Evolutionary conservation across 805 yeast species (phyloP), one percentile per base, ranked within the genome.

Genomic region (Teunomyces stri): DNA sequence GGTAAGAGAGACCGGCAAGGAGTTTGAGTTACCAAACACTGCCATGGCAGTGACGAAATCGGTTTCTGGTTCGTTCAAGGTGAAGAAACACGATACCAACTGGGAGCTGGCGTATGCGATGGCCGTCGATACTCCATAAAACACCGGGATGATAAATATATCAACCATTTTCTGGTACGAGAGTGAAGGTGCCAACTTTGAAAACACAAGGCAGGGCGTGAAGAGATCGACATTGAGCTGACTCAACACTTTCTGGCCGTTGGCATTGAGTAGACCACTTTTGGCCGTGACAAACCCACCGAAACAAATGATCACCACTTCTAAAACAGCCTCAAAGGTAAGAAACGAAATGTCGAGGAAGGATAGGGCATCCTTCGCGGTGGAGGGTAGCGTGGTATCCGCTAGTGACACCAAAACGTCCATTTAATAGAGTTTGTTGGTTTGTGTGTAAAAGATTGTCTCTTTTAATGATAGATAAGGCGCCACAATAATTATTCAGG

Each of bases 31-130:
- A 45, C 97, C 98, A 68, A 92, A 92, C 5, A 91, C 96, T 2
- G 94, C 89, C 95, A 94, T 94, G 2, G 97, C 98, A 18, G 95
- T 86, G 43, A 94, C 97, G 59, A 89, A 92, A 68, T 92, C 91
- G 3, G 88, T 62, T 67, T 94, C 97, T 11, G 87, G 81, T 42
- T 72, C 79, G 57, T 87, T 87, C 57, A 94, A 70, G 6, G 67
- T 59, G 51, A 90, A 63, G 37, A 82, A 52, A 11, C 66, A 62
- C 3, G 89, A 72, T 35, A 83, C 76, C 18, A 80, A 25, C 27
- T 70, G 68, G 5, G 96, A 87, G 30, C 89, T 81, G 7, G 69
- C 20, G 56, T 71, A 84, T 1, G 97, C 84, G 15, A 90, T 84
- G 13, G 78, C 80, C 0, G 97, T 90, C n/a, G 90, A 81, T 25